Conservation (phyloP, 2,329 filamentous ascomycete genomes). For the Arthrobotrys pseudoclavata region DNA sequence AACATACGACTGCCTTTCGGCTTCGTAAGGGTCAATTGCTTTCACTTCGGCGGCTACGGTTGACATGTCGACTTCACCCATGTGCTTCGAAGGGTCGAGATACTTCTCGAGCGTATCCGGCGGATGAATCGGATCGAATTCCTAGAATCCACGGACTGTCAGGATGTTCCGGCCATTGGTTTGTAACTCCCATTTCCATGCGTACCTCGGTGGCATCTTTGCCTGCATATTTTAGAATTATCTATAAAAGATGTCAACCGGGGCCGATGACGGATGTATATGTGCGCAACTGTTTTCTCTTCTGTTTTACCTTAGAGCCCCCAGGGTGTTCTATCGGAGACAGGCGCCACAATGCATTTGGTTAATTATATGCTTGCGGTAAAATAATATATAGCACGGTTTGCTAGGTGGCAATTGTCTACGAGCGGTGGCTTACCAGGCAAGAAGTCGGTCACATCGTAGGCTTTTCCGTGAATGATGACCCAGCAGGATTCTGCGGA, state of each 20-base stretch:
- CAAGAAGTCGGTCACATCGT: slow-evolving; percentile 81
- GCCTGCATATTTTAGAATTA: slow-evolving; percentile 96
- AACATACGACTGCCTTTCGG: slow-evolving; percentile 79
- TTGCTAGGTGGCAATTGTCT: slow-evolving; percentile 41
- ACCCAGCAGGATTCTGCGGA: slow-evolving; percentile 87
- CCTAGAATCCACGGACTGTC: slow-evolving; percentile 65
- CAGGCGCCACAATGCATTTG: background rate
- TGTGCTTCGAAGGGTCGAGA: slow-evolving; percentile 85
- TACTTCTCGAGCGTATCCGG: slow-evolving; percentile 89
- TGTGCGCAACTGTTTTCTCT: background rate
- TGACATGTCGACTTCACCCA: slow-evolving; percentile 89
- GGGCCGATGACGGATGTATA: background rate
- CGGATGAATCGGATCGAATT: slow-evolving; percentile 89
- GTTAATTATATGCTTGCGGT: slow-evolving; percentile 14
- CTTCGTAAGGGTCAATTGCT: slow-evolving; percentile 78
- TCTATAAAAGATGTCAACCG: slow-evolving; percentile 68
- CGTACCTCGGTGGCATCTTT: slow-evolving; percentile 84
- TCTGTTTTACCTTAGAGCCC: slow-evolving; percentile 71
- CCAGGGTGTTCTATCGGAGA: slow-evolving; percentile 80
- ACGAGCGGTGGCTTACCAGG: slow-evolving; percentile 21
- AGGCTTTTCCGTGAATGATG: slow-evolving; percentile 76
- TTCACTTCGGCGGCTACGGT: slow-evolving; percentile 79
- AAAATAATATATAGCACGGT: background rate
- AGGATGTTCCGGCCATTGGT: background rate
- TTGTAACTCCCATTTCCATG: background rate